Percentiles rank a stretch among this genome's conserved stretches.
phyloP scores from a whole-genome alignment of 495 filamentous ascomycete species.

The Paragyromitra xinjiangensis region DNA sequence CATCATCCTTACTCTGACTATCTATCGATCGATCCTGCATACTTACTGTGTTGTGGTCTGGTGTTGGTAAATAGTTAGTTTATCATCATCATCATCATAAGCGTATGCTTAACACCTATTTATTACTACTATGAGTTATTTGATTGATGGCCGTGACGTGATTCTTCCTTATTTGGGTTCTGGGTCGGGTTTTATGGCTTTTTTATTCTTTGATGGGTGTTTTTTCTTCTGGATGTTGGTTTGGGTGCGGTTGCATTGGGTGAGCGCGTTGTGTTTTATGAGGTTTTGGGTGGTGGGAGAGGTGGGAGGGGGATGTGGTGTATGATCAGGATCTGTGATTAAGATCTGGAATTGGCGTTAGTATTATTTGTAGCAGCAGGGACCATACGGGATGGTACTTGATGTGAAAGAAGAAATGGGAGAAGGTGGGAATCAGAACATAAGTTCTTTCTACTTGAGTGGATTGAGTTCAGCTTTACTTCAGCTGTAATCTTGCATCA shows the following conservation, averaged over 20 bases:
- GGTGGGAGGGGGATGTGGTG: neutral
- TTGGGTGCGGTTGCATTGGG: conserved; percentile 23
- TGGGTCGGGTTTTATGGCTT: neutral
- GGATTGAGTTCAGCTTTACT: too few relatives aligned
- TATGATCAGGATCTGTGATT: neutral
- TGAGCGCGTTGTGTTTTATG: conserved; percentile 23
- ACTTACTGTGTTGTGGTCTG: conserved; percentile 14
- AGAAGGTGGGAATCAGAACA: neutral
- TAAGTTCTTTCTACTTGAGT: neutral
- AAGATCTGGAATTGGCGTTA: neutral
- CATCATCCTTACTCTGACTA: conserved; percentile 8
- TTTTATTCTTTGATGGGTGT: neutral
- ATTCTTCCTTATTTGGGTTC: conserved; percentile 9
- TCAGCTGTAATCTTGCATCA: too few relatives aligned
- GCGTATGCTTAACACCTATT: conserved; percentile 17
- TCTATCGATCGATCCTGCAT: conserved; percentile 16
- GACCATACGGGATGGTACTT: neutral
- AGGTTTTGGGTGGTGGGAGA: neutral
- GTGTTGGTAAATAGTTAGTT: conserved; percentile 34
- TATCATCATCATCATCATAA: conserved; percentile 32
- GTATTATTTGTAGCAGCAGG: neutral
- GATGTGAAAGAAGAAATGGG: neutral
- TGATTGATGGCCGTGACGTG: conserved; percentile 18
- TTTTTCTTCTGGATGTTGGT: neutral
- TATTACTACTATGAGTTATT: conserved; percentile 12